Evolutionary conservation across 176 grass and related monocot genomes (phyloP).

Genomic region (Otatea glauca): DNA sequence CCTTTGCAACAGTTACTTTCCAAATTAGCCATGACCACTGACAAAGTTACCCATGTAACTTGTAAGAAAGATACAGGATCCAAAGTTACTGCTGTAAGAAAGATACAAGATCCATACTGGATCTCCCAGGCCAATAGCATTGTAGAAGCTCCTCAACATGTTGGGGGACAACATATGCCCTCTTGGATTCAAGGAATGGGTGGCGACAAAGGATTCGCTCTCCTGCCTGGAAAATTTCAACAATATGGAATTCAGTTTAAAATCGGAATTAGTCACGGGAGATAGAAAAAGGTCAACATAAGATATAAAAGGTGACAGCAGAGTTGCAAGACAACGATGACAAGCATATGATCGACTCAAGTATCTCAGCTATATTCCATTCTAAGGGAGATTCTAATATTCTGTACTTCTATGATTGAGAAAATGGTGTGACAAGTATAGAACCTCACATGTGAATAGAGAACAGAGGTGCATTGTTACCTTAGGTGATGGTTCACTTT

Average conservation of each 20-base stretch:
- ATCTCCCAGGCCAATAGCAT: slow-evolving; percentile 85
- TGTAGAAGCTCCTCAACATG: slow-evolving; percentile 88
- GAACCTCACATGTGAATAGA: slow-evolving; percentile 29
- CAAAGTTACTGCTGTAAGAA: slow-evolving; percentile 28
- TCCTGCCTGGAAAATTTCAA: slow-evolving; percentile 67
- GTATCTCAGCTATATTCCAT: slow-evolving; percentile 4
- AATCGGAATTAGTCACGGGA: not conserved
- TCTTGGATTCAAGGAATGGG: slow-evolving; percentile 97
- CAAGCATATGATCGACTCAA: slow-evolving; percentile 18
- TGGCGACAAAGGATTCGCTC: slow-evolving; percentile 90
- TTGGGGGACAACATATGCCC: slow-evolving; percentile 91
- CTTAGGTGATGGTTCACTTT: slow-evolving; percentile 82
- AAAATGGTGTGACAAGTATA: slow-evolving; percentile 27
- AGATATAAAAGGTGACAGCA: not conserved
- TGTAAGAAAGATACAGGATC: not conserved
- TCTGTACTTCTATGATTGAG: slow-evolving; percentile 21
- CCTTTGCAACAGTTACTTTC: not conserved
- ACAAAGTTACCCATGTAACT: not conserved
- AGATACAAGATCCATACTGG: slow-evolving; percentile 55
- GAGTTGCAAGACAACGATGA: not conserved
- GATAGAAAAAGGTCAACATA: slow-evolving; percentile 18
- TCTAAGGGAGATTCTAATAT: slow-evolving; percentile 14
- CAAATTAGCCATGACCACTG: slow-evolving; percentile 1
- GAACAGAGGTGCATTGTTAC: slow-evolving; percentile 45
- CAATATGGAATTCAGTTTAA: slow-evolving; percentile 34